A percentile compares a stretch with the other conserved stretches of the same genome.
Conservation (phyloP, 441 rosid genomes). For the Erodium texanum region DNA sequence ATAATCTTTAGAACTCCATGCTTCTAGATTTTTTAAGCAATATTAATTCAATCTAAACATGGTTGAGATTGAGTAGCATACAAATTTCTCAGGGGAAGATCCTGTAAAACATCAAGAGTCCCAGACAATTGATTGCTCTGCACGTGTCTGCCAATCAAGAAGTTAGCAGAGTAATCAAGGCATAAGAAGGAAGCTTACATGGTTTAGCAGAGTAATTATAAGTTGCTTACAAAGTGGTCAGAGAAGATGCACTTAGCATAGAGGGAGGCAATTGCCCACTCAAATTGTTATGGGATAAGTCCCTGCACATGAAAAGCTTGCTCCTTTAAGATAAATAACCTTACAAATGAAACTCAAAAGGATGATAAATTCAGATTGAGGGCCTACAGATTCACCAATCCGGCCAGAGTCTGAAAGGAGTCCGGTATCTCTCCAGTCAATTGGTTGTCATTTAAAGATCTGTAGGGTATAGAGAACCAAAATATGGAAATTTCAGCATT, state of each 20-base stretch:
- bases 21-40: neutral
- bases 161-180: neutral
- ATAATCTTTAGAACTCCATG: neutral
- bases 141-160: slow-evolving; percentile 48
- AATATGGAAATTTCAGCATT: neutral
- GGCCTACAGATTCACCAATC: slow-evolving; percentile 53
- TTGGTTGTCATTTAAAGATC: slow-evolving; percentile 56
- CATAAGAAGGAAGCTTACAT: neutral
- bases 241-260: slow-evolving; percentile 39
- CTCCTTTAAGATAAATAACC: slow-evolving; percentile 6
- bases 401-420: slow-evolving; percentile 45
- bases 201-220: neutral
- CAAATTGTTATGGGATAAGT: slow-evolving; percentile 65
- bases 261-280: slow-evolving; percentile 66
- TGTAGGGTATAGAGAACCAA: slow-evolving; percentile 21
- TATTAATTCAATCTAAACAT: neutral
- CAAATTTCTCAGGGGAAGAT: slow-evolving; percentile 67
- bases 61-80: slow-evolving; percentile 23
- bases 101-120: slow-evolving; percentile 62
- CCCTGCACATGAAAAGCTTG: slow-evolving; percentile 37
- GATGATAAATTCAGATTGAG: neutral
- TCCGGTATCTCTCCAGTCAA: slow-evolving; percentile 71
- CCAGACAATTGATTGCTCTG: slow-evolving; percentile 76
- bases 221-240: slow-evolving; percentile 45
- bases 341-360: slow-evolving; percentile 10